These are phyloP conservation scores for Didymella lethalis DNA, from an alignment of 2,329 filamentous ascomycete species.

Conservation along the genomic window DNA sequence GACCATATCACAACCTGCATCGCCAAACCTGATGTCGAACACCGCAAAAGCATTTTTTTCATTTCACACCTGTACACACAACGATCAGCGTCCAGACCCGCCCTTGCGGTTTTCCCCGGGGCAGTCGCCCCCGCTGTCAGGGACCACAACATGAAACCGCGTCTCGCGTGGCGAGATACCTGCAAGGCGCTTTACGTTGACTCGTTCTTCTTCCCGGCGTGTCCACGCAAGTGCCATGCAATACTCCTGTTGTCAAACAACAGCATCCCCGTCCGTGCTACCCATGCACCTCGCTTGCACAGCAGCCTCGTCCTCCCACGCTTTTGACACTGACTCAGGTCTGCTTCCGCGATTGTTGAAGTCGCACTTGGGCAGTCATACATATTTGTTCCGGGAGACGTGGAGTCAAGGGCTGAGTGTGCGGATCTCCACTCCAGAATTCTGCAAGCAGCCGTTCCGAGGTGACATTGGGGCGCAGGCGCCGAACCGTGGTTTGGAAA, in stretches of 20 bases:
- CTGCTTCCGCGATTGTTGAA: constrained; percentile 13
- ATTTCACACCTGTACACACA: neutral
- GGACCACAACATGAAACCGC: constrained; percentile 1
- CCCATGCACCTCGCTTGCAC: constrained; percentile 18
- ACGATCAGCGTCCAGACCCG: neutral
- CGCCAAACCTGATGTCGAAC: neutral
- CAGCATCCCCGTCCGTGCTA: constrained; percentile 13
- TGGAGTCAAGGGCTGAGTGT: neutral
- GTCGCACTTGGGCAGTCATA: constrained; percentile 8
- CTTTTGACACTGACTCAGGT: neutral
- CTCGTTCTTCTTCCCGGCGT: neutral
- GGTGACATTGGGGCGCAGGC: neutral
- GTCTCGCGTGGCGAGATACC: constrained; percentile 10
- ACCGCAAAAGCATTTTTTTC: neutral
- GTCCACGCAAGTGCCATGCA: neutral
- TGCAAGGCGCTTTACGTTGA: neutral
- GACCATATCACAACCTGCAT: neutral
- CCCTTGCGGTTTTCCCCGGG: neutral
- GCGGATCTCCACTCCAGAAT: neutral
- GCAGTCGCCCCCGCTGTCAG: neutral
- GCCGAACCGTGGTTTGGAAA: constrained; percentile 4
- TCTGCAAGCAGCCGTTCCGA: constrained; percentile 5
- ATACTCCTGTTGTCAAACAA: neutral
- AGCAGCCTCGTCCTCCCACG: constrained; percentile 6
- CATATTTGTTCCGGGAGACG: neutral